Conservation (phyloP, 345 rosid species). For the Linum lewisii region DNA sequence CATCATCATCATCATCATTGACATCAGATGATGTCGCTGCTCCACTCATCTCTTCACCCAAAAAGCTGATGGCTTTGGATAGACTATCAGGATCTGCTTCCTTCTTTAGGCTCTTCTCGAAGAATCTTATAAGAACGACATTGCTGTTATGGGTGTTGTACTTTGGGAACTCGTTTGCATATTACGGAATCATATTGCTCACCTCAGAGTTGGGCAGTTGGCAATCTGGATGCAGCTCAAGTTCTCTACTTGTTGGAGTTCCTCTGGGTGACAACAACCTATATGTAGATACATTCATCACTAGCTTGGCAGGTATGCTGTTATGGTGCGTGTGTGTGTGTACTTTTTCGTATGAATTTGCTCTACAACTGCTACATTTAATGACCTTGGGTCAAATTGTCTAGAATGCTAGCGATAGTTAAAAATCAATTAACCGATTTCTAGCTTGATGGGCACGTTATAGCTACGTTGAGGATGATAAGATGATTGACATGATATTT, state of each 20-base stretch:
- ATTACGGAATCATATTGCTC: slow-evolving; percentile 82
- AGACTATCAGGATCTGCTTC: slow-evolving; percentile 17
- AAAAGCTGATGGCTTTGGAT: slow-evolving; percentile 27
- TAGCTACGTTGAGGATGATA: too few species aligned
- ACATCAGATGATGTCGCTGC: slow-evolving; percentile 7
- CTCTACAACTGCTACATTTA: too few species aligned
- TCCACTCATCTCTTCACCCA: slow-evolving; percentile 12
- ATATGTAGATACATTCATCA: slow-evolving; percentile 64
- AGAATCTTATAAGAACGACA: slow-evolving; percentile 52
- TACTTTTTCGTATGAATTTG: background rate
- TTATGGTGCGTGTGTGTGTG: slow-evolving; percentile 1
- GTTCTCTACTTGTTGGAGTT: slow-evolving; percentile 17
- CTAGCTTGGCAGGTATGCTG: slow-evolving; percentile 71
- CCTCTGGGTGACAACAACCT: slow-evolving; percentile 22
- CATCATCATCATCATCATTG: slow-evolving; percentile 21
- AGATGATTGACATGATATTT: slow-evolving; percentile 12
- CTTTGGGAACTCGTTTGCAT: slow-evolving; percentile 84
- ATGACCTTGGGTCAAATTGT: background rate
- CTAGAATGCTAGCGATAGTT: background rate
- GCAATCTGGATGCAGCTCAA: slow-evolving; percentile 26
- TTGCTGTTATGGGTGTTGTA: slow-evolving; percentile 74
- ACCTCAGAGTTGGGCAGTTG: slow-evolving; percentile 73
- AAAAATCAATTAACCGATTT: too few species aligned
- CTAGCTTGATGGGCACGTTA: too few species aligned
- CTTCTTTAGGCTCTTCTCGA: slow-evolving; percentile 46